Base-by-base conservation (phyloP, 192 early-diverging fungal species). In the Linderina pennispora region DNA sequence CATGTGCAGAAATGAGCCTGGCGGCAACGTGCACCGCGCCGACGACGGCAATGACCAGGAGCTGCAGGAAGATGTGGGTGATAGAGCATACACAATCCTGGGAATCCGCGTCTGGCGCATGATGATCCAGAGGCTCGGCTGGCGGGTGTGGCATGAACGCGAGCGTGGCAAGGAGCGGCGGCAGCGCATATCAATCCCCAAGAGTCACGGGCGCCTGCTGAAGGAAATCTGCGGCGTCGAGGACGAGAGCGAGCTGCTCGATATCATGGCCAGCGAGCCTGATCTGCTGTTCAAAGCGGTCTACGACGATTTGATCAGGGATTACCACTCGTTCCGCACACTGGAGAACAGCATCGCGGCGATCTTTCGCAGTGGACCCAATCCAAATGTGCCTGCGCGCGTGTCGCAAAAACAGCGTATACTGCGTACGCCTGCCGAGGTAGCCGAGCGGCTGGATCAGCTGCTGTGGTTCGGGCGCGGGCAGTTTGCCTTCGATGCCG, bases 391-490 rank as follows among this genome's bases (percentile, higher is more conserved):
- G n/a, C n/a, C n/a, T n/a, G 23, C 17, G 11, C 11, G 13, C 1
- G 2, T 6, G 4, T 14, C 1, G 5, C 6, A 4, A 16, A 11
- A 11, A 18, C 40, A 20, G 14, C 17, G 35, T 10, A n/a, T n/a
- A n/a, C 34, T 22, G 26, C 23, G 42, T 13, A 23, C 42, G 16
- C 42, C 60, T 8, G 47, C 28, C 8, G 38, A 36, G 18, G 47
- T 65, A 19, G 69, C 62, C 15, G 57, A 56, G 40, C 47, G 69
- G 3, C 37, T 72, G 36, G 69, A 72, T 24, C 69, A 72, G 53
- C 62, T 72, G 18, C 57, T 52, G 54, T 72, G 69, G 69, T 65
- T 72, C 45, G 61, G 56, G 4, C 56, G 51, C 2, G 69, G 48
- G 1, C 28, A 22, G 23, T 56, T 57, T 16, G 45, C 54, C 1